Evolutionary conservation across 2,329 filamentous ascomycete species (phyloP).

Genomic region (Beauveria sp.): DNA sequence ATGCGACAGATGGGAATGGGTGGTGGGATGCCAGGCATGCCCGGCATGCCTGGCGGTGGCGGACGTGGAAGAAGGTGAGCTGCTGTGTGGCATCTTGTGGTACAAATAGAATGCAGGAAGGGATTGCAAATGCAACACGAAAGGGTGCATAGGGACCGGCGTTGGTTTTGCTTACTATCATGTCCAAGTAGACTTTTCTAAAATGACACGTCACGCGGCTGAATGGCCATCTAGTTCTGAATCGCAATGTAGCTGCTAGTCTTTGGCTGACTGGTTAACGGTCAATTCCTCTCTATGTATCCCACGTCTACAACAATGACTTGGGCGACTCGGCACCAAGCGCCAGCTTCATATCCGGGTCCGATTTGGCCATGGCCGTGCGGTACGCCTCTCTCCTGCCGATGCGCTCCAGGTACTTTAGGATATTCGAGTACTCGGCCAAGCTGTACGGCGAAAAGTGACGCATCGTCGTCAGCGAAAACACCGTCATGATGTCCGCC

Average conservation of each 20-base stretch:
- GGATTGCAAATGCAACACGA: constrained; percentile 3
- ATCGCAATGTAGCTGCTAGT: not conserved
- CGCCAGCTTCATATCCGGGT: constrained; percentile 34
- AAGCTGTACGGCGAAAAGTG: constrained; percentile 40
- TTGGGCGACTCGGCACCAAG: constrained; percentile 19
- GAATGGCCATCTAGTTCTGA: not conserved
- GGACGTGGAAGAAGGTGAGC: constrained; percentile 8
- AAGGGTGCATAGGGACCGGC: constrained; percentile 7
- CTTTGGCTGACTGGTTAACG: too few species aligned
- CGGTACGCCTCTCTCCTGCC: constrained; percentile 37
- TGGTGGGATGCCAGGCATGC: constrained; percentile 21
- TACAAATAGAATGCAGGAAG: not conserved
- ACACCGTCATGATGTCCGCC: constrained; percentile 59
- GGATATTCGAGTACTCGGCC: constrained; percentile 31
- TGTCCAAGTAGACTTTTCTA: constrained; percentile 3
- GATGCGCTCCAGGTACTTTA: constrained; percentile 39
- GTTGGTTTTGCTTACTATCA: constrained; percentile 9
- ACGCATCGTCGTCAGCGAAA: constrained; percentile 53
- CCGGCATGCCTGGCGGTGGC: not conserved
- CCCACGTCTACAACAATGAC: not conserved
- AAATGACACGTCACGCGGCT: constrained; percentile 1
- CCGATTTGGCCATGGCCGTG: constrained; percentile 39
- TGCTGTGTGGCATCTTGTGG: not conserved
- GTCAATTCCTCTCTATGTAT: not conserved
- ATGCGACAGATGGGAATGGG: constrained; percentile 64